Base-by-base conservation (phyloP, 805 yeast species). In the Cyberlindnera maritima region DNA sequence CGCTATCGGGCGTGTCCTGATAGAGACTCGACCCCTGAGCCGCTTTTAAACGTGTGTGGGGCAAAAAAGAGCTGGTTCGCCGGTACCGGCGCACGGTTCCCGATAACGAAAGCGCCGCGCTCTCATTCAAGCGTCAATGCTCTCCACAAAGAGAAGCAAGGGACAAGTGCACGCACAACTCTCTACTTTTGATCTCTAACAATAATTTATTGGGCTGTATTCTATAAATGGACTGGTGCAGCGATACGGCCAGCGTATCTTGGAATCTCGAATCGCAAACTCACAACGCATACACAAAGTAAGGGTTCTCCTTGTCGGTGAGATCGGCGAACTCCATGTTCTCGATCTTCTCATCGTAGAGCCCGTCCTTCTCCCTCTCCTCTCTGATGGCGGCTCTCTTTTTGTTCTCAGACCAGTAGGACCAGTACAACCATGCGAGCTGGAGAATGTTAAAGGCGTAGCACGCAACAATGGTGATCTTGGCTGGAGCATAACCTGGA, bases 401-500 rank as follows among this genome's bases (percentile, higher is more conserved):
- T 42, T 41, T 46, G 43, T 42, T 46, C 28, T 46, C 49, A 14
- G 39, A 5, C 46, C 47, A 42, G 45, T 48, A 42, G n/a, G 44
- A 42, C 35, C 21, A 44, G 44, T 41, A 44, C 19, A 43, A 7
- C 44, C 47, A 37, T 14, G 10, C 13, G 31, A 44, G 26, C 31
- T 15, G 21, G 31, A 33, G 8, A 14, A 44, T 4, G 38, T 21
- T 21, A 31, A 41, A 19, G 21, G 21, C 43, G 38, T 43, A 34
- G 12, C 42, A 47, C 32, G 34, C 47, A n/a, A 36, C 44, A 12
- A 47, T 38, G 2, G 44, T 40, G 39, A 47, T 39, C 36, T 44
- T 48, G 61, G 50, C 50, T 18, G 50, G 50, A 17, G 40, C 62
- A 56, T 83, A 86, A 29, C 64, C 58, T 8, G 90, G 90, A 21